These are phyloP conservation scores for Tuber aestivum DNA, from an alignment of 495 filamentous ascomycete genomes.

Conservation along the genomic window DNA sequence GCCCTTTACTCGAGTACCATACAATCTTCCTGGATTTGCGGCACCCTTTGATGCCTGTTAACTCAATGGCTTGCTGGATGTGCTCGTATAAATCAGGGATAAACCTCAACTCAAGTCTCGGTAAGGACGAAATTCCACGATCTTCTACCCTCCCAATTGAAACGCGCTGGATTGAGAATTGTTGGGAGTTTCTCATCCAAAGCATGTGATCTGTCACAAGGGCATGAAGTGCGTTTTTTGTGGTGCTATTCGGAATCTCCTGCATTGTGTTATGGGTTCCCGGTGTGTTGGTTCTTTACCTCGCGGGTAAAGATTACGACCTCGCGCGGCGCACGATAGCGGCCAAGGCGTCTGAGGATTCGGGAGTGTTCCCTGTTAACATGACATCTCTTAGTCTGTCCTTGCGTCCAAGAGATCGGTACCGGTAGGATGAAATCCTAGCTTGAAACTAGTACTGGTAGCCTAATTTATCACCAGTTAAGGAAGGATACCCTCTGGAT, in stretches of 20 bases:
- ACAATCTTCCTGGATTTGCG: background rate
- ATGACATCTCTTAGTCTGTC: background rate
- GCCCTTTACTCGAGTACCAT: background rate
- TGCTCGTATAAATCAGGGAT: background rate
- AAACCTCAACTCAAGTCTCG: background rate
- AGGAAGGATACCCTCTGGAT: background rate
- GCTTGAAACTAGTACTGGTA: background rate
- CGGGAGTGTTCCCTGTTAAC: background rate
- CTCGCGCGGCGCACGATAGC: background rate
- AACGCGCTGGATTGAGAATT: background rate
- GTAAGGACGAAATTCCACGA: background rate
- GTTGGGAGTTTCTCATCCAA: background rate
- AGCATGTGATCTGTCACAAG: background rate
- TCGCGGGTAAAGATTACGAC: background rate
- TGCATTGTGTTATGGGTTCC: background rate
- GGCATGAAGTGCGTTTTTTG: background rate
- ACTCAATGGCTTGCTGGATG: background rate
- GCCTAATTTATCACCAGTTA: background rate
- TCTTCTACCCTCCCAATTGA: background rate
- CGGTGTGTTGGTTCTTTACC: background rate
- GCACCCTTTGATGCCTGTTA: background rate
- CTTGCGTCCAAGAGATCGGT: background rate
- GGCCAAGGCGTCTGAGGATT: background rate
- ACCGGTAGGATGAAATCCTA: background rate
- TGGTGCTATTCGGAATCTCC: background rate